A percentile compares a stretch with the other conserved stretches of the same genome.
phyloP scores from a whole-genome alignment of 805 yeast genomes.

The Suhomyces pyralidae region DNA sequence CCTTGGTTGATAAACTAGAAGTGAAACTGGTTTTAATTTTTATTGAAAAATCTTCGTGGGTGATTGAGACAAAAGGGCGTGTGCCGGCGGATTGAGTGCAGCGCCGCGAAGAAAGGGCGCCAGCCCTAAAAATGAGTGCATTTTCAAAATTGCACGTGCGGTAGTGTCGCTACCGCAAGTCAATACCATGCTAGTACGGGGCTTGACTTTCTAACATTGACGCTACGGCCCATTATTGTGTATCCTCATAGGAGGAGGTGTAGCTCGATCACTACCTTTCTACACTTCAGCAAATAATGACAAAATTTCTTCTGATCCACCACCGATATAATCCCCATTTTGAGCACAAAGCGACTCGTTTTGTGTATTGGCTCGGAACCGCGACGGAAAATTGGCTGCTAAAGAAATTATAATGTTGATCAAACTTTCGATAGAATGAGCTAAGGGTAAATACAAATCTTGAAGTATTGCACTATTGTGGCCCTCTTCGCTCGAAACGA shows the following conservation, averaged over 20 bases:
- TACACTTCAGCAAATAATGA: background rate
- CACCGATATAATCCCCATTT: background rate
- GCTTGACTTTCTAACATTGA: background rate
- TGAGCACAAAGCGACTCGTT: background rate
- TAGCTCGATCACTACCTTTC: too few relatives aligned
- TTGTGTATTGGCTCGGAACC: background rate
- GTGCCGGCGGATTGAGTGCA: background rate
- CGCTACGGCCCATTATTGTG: background rate
- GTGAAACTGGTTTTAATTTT: background rate
- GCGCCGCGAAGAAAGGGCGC: background rate
- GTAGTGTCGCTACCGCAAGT: background rate
- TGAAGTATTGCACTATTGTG: background rate
- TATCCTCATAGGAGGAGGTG: background rate
- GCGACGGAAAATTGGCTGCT: background rate
- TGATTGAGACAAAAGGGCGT: background rate
- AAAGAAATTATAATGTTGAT: too few relatives aligned
- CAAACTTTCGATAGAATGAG: background rate
- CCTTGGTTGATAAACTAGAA: constrained; percentile 2
- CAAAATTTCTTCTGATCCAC: background rate
- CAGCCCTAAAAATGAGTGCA: background rate
- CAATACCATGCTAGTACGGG: background rate
- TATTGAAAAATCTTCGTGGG: constrained; percentile 1
- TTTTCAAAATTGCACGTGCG: background rate
- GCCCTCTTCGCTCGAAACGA: background rate
- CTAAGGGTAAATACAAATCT: background rate